phyloP scores from a whole-genome alignment of 2,329 filamentous ascomycete genomes.

The Talaromyces sp. region DNA sequence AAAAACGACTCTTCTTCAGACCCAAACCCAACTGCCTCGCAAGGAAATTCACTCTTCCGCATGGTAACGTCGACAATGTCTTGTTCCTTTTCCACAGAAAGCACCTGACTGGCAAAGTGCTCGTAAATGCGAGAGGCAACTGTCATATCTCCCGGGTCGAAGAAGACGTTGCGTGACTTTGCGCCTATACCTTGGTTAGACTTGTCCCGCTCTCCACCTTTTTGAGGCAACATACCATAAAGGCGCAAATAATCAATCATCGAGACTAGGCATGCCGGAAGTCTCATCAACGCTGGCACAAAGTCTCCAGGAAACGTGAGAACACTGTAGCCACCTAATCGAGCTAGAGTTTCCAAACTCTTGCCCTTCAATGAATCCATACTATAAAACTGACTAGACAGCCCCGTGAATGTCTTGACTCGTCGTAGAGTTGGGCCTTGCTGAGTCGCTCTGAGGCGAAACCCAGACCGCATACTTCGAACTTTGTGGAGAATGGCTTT shows the following conservation, averaged over 20 bases:
- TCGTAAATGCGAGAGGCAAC: conserved; percentile 34
- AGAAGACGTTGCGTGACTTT: conserved; percentile 29
- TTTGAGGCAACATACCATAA: conserved; percentile 25
- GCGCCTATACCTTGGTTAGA: conserved; percentile 18
- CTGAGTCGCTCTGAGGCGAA: conserved; percentile 21
- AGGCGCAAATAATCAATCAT: conserved; percentile 32
- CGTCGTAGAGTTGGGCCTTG: conserved; percentile 27
- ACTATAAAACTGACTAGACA: conserved; percentile 22
- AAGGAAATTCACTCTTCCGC: conserved; percentile 29
- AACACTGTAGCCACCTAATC: conserved; percentile 39
- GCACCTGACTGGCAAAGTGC: conserved; percentile 36
- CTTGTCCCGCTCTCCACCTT: background rate
- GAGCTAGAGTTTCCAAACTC: conserved; percentile 36
- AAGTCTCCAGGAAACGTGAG: conserved; percentile 34
- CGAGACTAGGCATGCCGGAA: conserved; percentile 42
- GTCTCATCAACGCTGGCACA: conserved; percentile 32
- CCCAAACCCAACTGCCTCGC: conserved; percentile 15
- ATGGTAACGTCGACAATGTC: conserved; percentile 30
- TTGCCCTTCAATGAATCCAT: conserved; percentile 34
- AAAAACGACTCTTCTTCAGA: conserved; percentile 13
- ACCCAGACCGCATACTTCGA: conserved; percentile 31
- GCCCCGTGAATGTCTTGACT: conserved; percentile 35
- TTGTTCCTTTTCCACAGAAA: conserved; percentile 31
- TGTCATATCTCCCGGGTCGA: conserved; percentile 30
- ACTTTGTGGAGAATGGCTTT: conserved; percentile 24